phyloP scores from a whole-genome alignment of 2,329 filamentous ascomycete genomes.

The Penicillium sp. region DNA sequence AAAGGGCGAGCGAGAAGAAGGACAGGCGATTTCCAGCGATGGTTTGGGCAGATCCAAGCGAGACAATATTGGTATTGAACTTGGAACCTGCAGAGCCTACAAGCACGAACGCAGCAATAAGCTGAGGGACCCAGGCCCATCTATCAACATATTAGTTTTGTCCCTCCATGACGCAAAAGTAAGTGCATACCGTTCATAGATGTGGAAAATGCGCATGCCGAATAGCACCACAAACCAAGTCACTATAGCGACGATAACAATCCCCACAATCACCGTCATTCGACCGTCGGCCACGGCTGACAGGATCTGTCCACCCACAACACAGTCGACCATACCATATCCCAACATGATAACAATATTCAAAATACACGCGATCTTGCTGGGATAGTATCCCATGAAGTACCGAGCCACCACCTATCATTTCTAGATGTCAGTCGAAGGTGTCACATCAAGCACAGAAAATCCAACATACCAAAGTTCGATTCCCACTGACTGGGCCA shows the following conservation, averaged over 20 bases:
- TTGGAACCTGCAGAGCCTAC: slow-evolving; percentile 38
- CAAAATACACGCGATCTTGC: slow-evolving; percentile 36
- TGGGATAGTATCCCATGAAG: slow-evolving; percentile 42
- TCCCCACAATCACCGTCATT: slow-evolving; percentile 34
- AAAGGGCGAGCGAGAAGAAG: slow-evolving; percentile 34
- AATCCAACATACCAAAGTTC: slow-evolving; percentile 35
- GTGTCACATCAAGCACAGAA: too few species aligned
- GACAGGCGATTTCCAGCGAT: slow-evolving; percentile 29
- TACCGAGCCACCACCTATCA: slow-evolving; percentile 34
- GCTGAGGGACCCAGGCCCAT: slow-evolving; percentile 38
- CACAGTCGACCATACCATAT: slow-evolving; percentile 39
- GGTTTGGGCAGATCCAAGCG: slow-evolving; percentile 6
- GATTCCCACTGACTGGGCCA: slow-evolving; percentile 37
- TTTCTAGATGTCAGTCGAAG: too few species aligned
- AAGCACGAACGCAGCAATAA: slow-evolving; percentile 38
- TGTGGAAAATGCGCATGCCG: slow-evolving; percentile 37
- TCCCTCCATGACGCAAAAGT: neutral
- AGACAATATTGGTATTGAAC: slow-evolving; percentile 23
- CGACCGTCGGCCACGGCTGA: slow-evolving; percentile 34
- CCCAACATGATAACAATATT: slow-evolving; percentile 41
- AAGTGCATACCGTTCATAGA: slow-evolving; percentile 37
- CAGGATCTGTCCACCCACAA: slow-evolving; percentile 40
- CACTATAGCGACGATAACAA: slow-evolving; percentile 30
- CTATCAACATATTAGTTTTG: slow-evolving; percentile 5
- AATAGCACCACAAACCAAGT: slow-evolving; percentile 32